Evolutionary conservation across 2,329 filamentous ascomycete genomes (phyloP), one percentile per base, ranked within the genome.

Genomic region (Monilinia fructicola): DNA sequence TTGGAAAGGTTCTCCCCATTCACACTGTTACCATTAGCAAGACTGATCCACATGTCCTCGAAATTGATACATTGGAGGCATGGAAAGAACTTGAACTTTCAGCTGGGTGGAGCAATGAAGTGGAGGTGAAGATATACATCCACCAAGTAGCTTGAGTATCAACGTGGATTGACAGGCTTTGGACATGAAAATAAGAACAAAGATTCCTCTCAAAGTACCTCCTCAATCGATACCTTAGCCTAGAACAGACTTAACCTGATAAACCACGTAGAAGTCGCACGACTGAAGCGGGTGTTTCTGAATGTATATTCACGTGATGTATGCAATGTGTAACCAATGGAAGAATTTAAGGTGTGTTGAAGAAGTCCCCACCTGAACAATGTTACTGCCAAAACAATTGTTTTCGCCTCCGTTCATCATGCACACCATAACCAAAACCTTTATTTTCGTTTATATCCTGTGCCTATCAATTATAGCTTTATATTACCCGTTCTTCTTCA

Each of bases 71-170:
- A 16, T 84, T 87, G 71, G 81, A 79, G 40, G 94, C 94, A 0
- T 98, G 93, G 93, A 84, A 84, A 55, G 86, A 91, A 73, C 83
- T 93, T 80, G 84, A 83, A 0, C 81, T 95, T 65, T 79, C 87
- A 67, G 83, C 85, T 48, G 87, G 89, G 10, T 96, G 91, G 89
- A 89, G 87, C 70, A 96, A 97, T 76, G 91, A 96, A 76, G 84
- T 93, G 48, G 82, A 85, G 68, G 79, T 96, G 53, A 88, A 72
- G 67, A 70, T 75, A 59, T 72, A 70, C 55, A 67, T 75, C 58
- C 72, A 70, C 42, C 66, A 67, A n/a, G 23, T 54, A 7, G 44
- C 44, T 50, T 50, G 14, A 40, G 31, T 35, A 12, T 40, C 7
- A 38, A 50, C 14, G 23, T 35, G 12, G 44, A 61, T 21, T 16